Percentiles rank a stretch among this genome's conserved stretches.
phyloP scores from a whole-genome alignment of 352 stramenopile species.

The Globisporangium splendens region DNA sequence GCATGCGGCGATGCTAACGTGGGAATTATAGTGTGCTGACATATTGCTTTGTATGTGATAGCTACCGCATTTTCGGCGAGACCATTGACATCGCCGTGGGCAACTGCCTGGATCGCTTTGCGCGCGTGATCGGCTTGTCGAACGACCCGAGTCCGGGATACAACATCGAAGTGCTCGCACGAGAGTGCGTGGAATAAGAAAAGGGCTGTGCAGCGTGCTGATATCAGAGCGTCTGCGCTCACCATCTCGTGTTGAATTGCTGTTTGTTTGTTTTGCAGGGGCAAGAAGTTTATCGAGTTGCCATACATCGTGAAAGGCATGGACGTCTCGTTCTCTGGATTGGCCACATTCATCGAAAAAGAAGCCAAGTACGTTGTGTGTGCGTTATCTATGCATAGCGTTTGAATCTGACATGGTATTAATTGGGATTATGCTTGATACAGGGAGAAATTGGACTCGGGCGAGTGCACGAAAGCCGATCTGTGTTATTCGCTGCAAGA shows the following conservation, averaged over 20 bases:
- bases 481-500: constrained; percentile 99
- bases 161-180: constrained; percentile 99
- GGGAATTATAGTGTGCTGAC: too few relatives aligned
- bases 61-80: constrained; percentile 99
- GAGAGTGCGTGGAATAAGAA: constrained; percentile 53
- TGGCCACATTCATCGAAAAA: constrained; percentile 97
- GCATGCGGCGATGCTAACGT: too few relatives aligned
- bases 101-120: constrained; percentile 99
- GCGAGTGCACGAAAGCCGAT: constrained; percentile 93
- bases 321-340: constrained; percentile 98
- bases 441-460: constrained; percentile 76
- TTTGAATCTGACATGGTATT: background rate
- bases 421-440: too few relatives aligned
- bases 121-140: constrained; percentile 92
- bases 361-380: constrained; percentile 60
- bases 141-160: constrained; percentile 99
- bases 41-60: constrained; percentile 16
- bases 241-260: background rate
- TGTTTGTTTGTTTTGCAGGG: constrained; percentile 25
- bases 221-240: constrained; percentile 6
- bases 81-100: constrained; percentile 99
- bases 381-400: background rate
- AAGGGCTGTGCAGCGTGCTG: background rate
- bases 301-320: constrained; percentile 99
- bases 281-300: constrained; percentile 92